Evolutionary conservation across 2,329 filamentous ascomycete species (phyloP), one percentile per base, ranked within the genome.

Genomic region (Sarocladium strictum): DNA sequence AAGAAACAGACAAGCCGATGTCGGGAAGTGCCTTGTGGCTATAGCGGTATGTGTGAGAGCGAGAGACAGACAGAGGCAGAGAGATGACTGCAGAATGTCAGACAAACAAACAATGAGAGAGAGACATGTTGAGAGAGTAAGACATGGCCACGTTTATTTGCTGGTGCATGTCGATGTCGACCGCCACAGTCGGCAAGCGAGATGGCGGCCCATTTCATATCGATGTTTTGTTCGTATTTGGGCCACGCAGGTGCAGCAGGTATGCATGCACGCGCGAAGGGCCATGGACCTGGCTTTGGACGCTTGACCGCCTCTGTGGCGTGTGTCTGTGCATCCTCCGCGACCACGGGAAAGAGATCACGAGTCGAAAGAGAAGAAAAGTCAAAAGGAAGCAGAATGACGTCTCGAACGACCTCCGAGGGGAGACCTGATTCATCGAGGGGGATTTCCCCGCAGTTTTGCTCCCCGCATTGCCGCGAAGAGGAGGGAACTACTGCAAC

Each of bases 61-160:
- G 40, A 43, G 40, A 43, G 7, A 17, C 9, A 24, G 17, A 24
- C 10, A 47, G n/a, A n/a, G n/a, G n/a, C n/a, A n/a, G n/a, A n/a
- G n/a, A n/a, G n/a, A n/a, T n/a, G n/a, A n/a, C n/a, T n/a, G n/a
- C n/a, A n/a, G n/a, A n/a, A n/a, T n/a, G n/a, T n/a, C n/a, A n/a
- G n/a, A n/a, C n/a, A n/a, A n/a, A n/a, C n/a, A n/a, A n/a, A n/a
- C n/a, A n/a, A n/a, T n/a, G n/a, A n/a, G n/a, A 43, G 19, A 43
- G 3, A 24, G 40, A 7, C 40, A 23, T 43, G 10, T 43, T 38
- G 19, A 38, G 35, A 38, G 12, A 38, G 3, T 47, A 24, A 47
- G 43, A 47, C 43, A 47, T 3, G 23, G 29, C 10, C 43, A 47
- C 24, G 43, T 47, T 47, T 47, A 47, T 47, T 47, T 47, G 43